Conservation (phyloP, 495 filamentous ascomycete species). For the Hypoxylon crocopeplum region DNA sequence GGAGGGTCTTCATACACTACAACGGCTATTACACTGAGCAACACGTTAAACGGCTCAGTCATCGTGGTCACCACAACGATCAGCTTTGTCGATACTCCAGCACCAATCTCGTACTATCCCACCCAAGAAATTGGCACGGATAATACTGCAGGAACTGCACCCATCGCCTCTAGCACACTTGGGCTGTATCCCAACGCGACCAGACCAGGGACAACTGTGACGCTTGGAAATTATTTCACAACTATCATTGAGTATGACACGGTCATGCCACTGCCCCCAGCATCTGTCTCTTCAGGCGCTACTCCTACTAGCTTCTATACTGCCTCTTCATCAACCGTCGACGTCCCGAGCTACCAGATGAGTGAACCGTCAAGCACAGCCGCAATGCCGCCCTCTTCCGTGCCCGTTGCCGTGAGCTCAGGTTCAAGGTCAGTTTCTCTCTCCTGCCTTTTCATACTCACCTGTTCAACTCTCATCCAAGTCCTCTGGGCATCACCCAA, state of each 20-base stretch:
- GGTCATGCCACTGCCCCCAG: slow-evolving; percentile 17
- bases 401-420: slow-evolving; percentile 9
- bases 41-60: slow-evolving; percentile 59
- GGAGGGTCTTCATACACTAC: slow-evolving; percentile 40
- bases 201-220: slow-evolving; percentile 31
- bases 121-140: slow-evolving; percentile 11
- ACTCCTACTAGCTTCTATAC: slow-evolving; percentile 29
- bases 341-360: slow-evolving; percentile 38
- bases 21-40: slow-evolving; percentile 56
- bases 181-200: slow-evolving; percentile 6
- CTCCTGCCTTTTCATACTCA: not conserved
- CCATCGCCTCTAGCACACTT: slow-evolving; percentile 5
- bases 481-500: not conserved
- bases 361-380: slow-evolving; percentile 19
- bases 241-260: slow-evolving; percentile 37
- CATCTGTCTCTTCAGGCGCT: slow-evolving; percentile 25
- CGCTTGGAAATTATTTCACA: slow-evolving; percentile 36
- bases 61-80: slow-evolving; percentile 55
- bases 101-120: slow-evolving; percentile 19
- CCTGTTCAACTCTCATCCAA: not conserved
- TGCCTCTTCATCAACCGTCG: slow-evolving; percentile 9
- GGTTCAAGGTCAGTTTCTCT: slow-evolving; percentile 35
- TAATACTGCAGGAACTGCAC: slow-evolving; percentile 11
- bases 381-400: slow-evolving; percentile 9
- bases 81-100: slow-evolving; percentile 37